Base-by-base conservation (phyloP, 129 eudicot genomes). In the Artemisia tridentata region DNA sequence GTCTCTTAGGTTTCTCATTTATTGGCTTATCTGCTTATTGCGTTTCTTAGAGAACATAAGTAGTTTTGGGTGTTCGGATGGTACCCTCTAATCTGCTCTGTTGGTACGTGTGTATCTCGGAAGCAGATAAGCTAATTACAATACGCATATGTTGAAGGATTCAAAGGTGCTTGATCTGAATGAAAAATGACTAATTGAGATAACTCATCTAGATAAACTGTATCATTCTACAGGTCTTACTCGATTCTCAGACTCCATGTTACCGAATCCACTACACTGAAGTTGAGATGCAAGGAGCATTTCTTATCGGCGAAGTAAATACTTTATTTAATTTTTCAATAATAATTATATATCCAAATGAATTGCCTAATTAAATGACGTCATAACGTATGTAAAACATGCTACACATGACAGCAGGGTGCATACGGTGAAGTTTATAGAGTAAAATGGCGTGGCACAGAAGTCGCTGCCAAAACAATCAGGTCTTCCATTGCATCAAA, bases 361-460 rank as follows among this genome's bases (percentile, higher is more conserved):
- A 38, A 38, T 25, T 57, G 34, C 5, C 11, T 13, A 2, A 7
- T 43, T 41, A 77, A 62, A 56, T 20, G 47, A 64, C 43, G 10
- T 62, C 29, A n/a, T 55, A 43, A 73, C 65, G 59, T 27, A 51
- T 66, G 67, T 56, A 25, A 59, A 75, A 49, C 38, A 69, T 49
- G 53, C 20, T 45, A 69, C 68, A 31, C 60, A 21, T 75, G 79
- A 14, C 67, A 62, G 15, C 89, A 87, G 89, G 93, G 87, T 64
- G 89, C 87, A 31, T 87, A 62, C 57, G 93, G 93, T 77, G 93
- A 87, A 84, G 82, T 87, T 74, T 87, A 87, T 57, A 80, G 77
- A 34, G 93, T 87, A 51, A 87, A 77, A 75, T 87, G 87, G 93
- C 89, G 93, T 45, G 89, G 93, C 9, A 87, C 89, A 57, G 87